phyloP scores from a whole-genome alignment of 768 basidiomycete genomes.

The Lentinula raphanica region DNA sequence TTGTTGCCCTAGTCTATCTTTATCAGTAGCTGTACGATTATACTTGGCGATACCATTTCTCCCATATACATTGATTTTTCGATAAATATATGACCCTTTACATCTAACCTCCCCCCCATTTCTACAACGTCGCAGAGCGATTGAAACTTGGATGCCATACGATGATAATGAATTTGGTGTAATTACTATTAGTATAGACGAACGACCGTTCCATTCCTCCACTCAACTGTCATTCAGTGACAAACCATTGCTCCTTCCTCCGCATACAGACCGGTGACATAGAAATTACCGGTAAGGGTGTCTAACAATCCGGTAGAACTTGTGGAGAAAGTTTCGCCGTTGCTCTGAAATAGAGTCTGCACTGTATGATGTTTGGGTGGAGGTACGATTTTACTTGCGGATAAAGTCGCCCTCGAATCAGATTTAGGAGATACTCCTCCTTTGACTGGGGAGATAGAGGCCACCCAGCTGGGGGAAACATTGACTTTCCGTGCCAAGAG shows the following conservation, averaged over 20 bases:
- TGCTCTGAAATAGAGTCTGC: constrained; percentile 69
- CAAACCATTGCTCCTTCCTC: constrained; percentile 52
- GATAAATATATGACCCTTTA: neutral
- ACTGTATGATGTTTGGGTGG: constrained; percentile 34
- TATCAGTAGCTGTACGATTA: too few relatives aligned
- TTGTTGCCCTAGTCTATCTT: constrained; percentile 10
- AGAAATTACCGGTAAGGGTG: constrained; percentile 40
- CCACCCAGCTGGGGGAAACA: constrained; percentile 54
- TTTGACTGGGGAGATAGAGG: constrained; percentile 32
- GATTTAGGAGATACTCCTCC: constrained; percentile 17
- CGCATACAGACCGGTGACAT: constrained; percentile 54
- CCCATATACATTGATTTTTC: neutral
- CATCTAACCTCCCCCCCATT: neutral
- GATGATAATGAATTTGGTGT: neutral
- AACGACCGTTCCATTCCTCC: too few relatives aligned
- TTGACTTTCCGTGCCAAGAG: constrained; percentile 41
- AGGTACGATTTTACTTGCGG: constrained; percentile 37
- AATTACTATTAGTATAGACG: too few relatives aligned
- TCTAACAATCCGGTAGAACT: constrained; percentile 53
- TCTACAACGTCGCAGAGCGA: neutral
- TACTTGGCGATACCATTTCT: constrained; percentile 2
- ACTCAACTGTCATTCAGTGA: constrained; percentile 4
- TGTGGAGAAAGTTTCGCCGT: constrained; percentile 54
- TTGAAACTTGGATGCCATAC: neutral
- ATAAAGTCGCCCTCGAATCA: constrained; percentile 43